phyloP scores from a whole-genome alignment of 192 early-diverging fungal genomes.

The Podila clonocystis region DNA sequence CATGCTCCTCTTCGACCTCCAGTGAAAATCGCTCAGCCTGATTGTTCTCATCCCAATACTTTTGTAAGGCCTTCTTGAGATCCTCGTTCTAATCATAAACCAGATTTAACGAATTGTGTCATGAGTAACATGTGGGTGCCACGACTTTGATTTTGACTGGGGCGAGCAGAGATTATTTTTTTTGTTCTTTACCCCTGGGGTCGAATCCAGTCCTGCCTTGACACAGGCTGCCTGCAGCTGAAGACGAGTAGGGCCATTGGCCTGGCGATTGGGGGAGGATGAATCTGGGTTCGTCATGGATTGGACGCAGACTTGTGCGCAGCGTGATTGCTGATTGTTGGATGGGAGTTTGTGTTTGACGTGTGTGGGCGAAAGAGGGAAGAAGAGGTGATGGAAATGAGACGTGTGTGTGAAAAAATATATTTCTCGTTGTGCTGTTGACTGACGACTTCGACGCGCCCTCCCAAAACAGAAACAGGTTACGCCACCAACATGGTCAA shows the following conservation, averaged over 20 bases:
- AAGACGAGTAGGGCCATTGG: conserved; percentile 15
- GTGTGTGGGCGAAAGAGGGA: too few species aligned
- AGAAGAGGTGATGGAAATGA: too few species aligned
- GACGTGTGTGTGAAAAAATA: too few species aligned
- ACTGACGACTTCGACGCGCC: too few species aligned
- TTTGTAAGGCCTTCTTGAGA: conserved; percentile 8
- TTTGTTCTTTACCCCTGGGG: conserved; percentile 14
- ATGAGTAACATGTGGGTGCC: too few species aligned
- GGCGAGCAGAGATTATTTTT: background rate
- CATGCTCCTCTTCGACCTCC: background rate
- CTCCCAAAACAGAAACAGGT: too few species aligned
- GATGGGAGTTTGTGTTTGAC: too few species aligned
- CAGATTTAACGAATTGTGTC: background rate
- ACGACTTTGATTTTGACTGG: background rate
- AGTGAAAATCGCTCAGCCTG: background rate
- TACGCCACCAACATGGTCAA: too few species aligned
- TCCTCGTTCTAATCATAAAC: conserved; percentile 15
- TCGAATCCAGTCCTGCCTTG: conserved; percentile 36
- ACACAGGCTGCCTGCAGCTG: conserved; percentile 47
- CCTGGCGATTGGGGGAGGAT: background rate
- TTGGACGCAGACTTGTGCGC: background rate
- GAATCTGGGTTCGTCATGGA: background rate
- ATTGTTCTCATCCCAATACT: conserved; percentile 11
- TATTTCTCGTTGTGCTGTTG: too few species aligned
- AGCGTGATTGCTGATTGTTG: too few species aligned